Percentiles rank a stretch among this genome's conserved stretches.
Evolutionary conservation across 1,284 basidiomycete species (phyloP).

Genomic region (Wallemia mellicola): DNA sequence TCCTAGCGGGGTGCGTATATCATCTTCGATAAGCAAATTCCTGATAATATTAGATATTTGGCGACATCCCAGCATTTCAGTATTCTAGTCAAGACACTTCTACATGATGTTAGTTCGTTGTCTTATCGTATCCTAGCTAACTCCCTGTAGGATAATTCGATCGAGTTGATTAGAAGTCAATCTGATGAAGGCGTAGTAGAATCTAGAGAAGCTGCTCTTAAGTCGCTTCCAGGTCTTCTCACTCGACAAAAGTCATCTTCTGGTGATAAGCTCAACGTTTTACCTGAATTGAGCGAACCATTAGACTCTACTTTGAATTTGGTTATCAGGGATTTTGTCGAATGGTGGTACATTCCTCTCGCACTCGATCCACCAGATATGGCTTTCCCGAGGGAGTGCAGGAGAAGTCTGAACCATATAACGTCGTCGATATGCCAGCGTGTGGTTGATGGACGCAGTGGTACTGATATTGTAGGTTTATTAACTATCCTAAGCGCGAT

Average conservation of each 20-base stretch:
- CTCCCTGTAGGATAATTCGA: too few relatives aligned
- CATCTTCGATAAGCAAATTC: neutral
- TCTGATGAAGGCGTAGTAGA: neutral
- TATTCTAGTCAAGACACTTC: neutral
- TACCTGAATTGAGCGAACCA: neutral
- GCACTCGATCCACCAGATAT: neutral
- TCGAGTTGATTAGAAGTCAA: too few relatives aligned
- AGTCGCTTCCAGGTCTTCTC: neutral
- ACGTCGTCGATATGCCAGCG: neutral
- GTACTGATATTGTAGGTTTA: neutral
- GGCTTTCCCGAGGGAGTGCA: neutral
- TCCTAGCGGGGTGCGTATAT: neutral
- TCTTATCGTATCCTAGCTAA: neutral
- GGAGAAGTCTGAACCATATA: neutral
- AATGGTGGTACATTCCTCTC: slow-evolving; percentile 1
- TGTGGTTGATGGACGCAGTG: neutral
- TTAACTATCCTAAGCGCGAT: neutral
- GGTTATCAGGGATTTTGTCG: neutral
- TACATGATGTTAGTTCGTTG: neutral
- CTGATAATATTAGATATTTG: neutral
- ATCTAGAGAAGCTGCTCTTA: neutral
- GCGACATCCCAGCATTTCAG: neutral
- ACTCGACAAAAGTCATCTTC: neutral
- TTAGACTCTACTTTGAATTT: neutral
- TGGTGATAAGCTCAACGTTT: neutral